Evolutionary conservation across 345 rosid species (phyloP), one percentile per base, ranked within the genome.

Genomic region (Psidium friedrichsthalianum): DNA sequence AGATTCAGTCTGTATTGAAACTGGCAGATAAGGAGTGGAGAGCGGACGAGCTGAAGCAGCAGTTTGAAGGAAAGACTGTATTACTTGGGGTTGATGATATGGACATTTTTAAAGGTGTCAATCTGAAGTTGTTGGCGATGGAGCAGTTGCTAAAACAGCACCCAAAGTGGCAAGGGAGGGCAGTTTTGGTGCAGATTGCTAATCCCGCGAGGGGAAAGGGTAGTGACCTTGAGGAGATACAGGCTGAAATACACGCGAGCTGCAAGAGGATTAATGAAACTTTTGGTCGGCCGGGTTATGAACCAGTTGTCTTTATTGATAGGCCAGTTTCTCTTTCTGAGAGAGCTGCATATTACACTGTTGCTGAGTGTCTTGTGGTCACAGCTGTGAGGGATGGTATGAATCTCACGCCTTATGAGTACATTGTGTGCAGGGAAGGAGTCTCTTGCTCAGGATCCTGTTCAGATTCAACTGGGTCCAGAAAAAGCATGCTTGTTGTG

Each of bases 351-450:
- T 93, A 94, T 87, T 92, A 90, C 88, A 90, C 95, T 10, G 74
- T 94, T 82, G 93, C 95, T 2, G 97, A 94, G 90, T 94, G 95
- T 84, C 94, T 92, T 83, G 95, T 92, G 56, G 95, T 94, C 87
- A 90, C 97, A 56, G 94, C 97, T 85, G 97, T 94, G 86, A 92
- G 97, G 88, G 97, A 94, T 90, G 95, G 97, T 84, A 93, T 93
- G 97, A 94, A 94, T 90, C 97, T 94, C 81, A 93, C 91, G 47
- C 97, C 95, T 4, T 94, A 94, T 2, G 95, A 94, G 89, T 94
- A 94, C 87, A 89, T 94, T 86, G 93, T 94, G 21, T 92, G 94
- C 87, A 87, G 97, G 85, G 93, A 94, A 56, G 95, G 97, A 55
- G 93, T 91, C 76, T 87, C 90, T 83, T 91, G 86, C 36, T 83